These are phyloP conservation scores for Penicillium bialowiezense DNA, from an alignment of 495 filamentous ascomycete genomes.

Conservation along the genomic window DNA sequence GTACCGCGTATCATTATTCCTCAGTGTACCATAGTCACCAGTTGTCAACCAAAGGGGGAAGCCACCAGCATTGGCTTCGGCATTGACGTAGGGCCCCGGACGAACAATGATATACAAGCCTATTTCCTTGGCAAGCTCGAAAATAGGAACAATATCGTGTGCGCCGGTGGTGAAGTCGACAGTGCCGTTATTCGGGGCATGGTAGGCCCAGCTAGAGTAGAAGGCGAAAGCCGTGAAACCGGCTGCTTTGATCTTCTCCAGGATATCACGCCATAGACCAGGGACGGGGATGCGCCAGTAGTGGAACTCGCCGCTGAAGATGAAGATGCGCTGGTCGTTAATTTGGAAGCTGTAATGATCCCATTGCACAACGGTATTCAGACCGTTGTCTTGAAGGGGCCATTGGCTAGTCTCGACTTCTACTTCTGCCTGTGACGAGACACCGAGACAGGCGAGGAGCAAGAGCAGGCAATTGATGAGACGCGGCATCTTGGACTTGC, in stretches of 20 bases:
- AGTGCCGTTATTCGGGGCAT: constrained; percentile 46
- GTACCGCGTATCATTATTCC: constrained; percentile 57
- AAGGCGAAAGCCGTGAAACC: constrained; percentile 55
- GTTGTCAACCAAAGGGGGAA: constrained; percentile 61
- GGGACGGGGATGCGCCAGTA: constrained; percentile 61
- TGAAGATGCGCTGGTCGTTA: constrained; percentile 53
- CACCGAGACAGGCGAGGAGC: constrained; percentile 16
- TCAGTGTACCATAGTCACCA: constrained; percentile 55
- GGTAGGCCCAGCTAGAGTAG: constrained; percentile 58
- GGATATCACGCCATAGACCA: constrained; percentile 56
- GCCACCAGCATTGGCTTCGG: constrained; percentile 55
- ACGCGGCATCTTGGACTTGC: constrained; percentile 4
- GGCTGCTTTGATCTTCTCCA: constrained; percentile 63
- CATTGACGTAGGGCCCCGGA: constrained; percentile 45
- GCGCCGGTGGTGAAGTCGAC: constrained; percentile 57
- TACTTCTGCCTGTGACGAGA: constrained; percentile 16
- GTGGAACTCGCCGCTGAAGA: constrained; percentile 61
- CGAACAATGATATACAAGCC: constrained; percentile 40
- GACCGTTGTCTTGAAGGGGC: constrained; percentile 49
- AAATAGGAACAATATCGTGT: constrained; percentile 50
- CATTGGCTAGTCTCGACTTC: constrained; percentile 29
- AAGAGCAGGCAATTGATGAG: constrained; percentile 13
- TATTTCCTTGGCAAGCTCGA: constrained; percentile 52
- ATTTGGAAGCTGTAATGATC: constrained; percentile 60
- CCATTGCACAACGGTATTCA: constrained; percentile 51